Evolutionary conservation across 2,329 filamentous ascomycete genomes (phyloP), one percentile per base, ranked within the genome.

Genomic region (Aspergillus sp.): DNA sequence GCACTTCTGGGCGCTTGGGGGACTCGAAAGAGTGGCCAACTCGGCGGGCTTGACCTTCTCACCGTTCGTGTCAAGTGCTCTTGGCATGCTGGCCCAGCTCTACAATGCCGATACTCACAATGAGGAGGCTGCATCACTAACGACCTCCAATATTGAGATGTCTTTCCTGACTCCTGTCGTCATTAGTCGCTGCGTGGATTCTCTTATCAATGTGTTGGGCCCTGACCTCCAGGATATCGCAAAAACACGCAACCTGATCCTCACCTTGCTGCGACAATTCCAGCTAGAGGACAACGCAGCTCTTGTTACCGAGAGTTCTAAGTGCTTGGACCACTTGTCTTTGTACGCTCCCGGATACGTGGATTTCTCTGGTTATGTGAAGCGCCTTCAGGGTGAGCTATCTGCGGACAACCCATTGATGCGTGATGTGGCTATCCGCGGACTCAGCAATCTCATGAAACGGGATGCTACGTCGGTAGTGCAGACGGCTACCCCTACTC

Each of bases 1-100:
- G 7, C 94, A 99, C 71, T 96, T 93, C 68, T 97, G 92, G 91
- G 93, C 95, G 2, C 78, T 99, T 42, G 91, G 97, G 68, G 93
- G 91, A 9, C 73, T 99, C 25, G 87, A 89, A 2, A 81, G 89
- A 48, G 91, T 96, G 11, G 89, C 93, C 2, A 93, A 97, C 64
- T 94, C 93, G 10, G 92, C 94, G 1, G 94, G 94, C 0, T 78
- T 99, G 52, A 93, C 90, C 21, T 99, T 97, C 71, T 91, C 92
- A 0, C 85, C 86, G 32, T 97, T 93, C 64, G 92, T 97, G 17
- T 88, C 91, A 0, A 91, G 91, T 63, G 92, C 91, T 0, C 81
- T 99, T 17, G 94, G 93, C 3, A 95, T 99, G 87, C 81, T 97
- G 17, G 91, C 91, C 17, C 93, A 97, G 65, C 80, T 97, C 1